A percentile compares a stretch with the other conserved stretches of the same genome.
These are phyloP conservation scores for Ganoderma lingzhi DNA, from an alignment of 1,284 basidiomycete species.

Conservation along the genomic window DNA sequence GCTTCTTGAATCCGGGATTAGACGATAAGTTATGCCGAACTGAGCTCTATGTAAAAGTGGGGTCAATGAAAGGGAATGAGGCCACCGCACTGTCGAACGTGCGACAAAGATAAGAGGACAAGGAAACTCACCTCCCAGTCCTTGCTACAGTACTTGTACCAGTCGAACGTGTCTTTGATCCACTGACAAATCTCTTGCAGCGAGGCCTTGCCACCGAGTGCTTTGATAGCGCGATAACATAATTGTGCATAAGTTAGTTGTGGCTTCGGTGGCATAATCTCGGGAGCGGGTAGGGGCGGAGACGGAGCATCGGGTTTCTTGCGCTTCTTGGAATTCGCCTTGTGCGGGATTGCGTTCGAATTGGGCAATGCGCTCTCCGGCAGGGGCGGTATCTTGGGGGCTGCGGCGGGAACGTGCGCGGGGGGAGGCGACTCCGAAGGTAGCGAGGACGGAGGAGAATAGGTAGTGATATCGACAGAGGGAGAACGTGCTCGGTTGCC, in stretches of 20 bases:
- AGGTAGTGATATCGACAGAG: constrained; percentile 81
- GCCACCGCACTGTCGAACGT: background rate
- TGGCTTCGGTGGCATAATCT: constrained; percentile 83
- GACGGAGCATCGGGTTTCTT: constrained; percentile 64
- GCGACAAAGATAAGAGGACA: background rate
- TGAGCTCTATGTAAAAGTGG: constrained; percentile 69
- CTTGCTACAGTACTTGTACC: constrained; percentile 81
- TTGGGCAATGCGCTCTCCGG: constrained; percentile 60
- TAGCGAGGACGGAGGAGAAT: constrained; percentile 82
- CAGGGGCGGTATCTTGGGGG: constrained; percentile 42
- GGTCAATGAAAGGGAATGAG: constrained; percentile 26
- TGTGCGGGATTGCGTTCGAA: constrained; percentile 62
- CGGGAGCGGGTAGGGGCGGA: constrained; percentile 59
- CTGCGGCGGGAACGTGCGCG: constrained; percentile 39
- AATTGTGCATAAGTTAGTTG: constrained; percentile 81
- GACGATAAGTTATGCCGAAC: constrained; percentile 93
- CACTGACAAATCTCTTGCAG: constrained; percentile 92
- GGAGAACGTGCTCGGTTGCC: constrained; percentile 61
- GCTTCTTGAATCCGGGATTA: constrained; percentile 87
- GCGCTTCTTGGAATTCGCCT: constrained; percentile 70
- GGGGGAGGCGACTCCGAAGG: constrained; percentile 77
- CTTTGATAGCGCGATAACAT: constrained; percentile 82
- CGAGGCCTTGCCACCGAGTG: constrained; percentile 85
- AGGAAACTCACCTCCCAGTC: constrained; percentile 78
- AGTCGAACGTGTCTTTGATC: constrained; percentile 89